These are phyloP conservation scores for Cryptococcus amylolentus DNA, from an alignment of 1,284 basidiomycete genomes.

Conservation along the genomic window DNA sequence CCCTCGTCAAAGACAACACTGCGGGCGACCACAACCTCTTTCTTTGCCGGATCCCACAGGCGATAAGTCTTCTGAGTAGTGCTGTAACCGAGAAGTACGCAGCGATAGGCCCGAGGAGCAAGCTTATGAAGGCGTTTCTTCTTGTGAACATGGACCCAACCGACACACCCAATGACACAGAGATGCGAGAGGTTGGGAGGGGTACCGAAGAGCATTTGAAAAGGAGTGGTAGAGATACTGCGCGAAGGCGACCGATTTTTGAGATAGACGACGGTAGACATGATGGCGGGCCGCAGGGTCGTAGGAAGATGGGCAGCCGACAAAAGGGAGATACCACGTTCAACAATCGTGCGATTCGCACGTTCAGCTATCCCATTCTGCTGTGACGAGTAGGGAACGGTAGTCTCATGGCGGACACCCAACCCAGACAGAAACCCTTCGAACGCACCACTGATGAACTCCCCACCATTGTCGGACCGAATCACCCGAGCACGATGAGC, in stretches of 20 bases:
- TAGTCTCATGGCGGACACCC: slow-evolving; percentile 19
- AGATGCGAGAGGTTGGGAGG: neutral
- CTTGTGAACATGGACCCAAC: slow-evolving; percentile 6
- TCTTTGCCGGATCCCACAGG: slow-evolving; percentile 1
- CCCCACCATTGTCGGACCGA: slow-evolving; percentile 11
- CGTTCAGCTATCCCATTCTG: slow-evolving; percentile 3
- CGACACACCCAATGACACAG: slow-evolving; percentile 1
- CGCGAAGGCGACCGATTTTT: slow-evolving; percentile 7
- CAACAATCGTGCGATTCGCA: neutral
- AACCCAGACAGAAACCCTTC: slow-evolving; percentile 20
- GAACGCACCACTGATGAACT: slow-evolving; percentile 4
- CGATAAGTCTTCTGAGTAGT: slow-evolving; percentile 2
- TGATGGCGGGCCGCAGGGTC: slow-evolving; percentile 2
- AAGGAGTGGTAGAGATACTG: neutral
- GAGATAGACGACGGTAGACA: slow-evolving; percentile 6
- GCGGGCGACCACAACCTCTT: neutral
- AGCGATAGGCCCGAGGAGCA: neutral
- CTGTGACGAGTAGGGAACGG: neutral
- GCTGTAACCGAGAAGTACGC: slow-evolving; percentile 4
- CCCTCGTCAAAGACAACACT: neutral
- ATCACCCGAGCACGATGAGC: neutral
- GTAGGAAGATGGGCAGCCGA: slow-evolving; percentile 3
- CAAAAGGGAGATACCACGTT: slow-evolving; percentile 1
- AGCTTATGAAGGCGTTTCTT: neutral
- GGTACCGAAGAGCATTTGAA: neutral